Evolutionary conservation across 495 filamentous ascomycete species (phyloP).

Genomic region (Aspergillus diversus): DNA sequence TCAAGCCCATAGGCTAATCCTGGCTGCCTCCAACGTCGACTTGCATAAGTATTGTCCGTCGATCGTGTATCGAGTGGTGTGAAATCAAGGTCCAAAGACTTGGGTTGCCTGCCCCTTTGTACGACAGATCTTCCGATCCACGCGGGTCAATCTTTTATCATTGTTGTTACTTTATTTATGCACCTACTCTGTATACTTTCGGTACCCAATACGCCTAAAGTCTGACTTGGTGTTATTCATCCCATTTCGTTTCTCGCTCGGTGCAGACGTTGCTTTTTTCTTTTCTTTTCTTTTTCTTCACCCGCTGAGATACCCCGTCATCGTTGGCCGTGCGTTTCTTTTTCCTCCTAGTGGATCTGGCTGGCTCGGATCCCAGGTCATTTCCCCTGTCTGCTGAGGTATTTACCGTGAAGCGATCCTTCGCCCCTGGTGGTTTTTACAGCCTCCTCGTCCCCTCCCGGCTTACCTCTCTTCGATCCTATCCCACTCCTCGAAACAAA

Average conservation of each 20-base stretch:
- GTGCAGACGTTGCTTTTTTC: slow-evolving; percentile 18
- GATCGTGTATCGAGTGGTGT: slow-evolving; percentile 34
- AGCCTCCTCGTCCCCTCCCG: slow-evolving; percentile 4
- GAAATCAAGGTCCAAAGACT: slow-evolving; percentile 22
- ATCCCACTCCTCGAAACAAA: slow-evolving; percentile 9
- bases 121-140: slow-evolving; percentile 26
- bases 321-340: slow-evolving; percentile 23
- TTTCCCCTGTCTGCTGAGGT: slow-evolving; percentile 9
- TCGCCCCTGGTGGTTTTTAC: background rate
- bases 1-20: slow-evolving; percentile 37
- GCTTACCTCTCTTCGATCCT: background rate
- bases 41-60: slow-evolving; percentile 47
- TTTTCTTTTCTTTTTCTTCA: slow-evolving; percentile 15
- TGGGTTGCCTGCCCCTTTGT: slow-evolving; percentile 15
- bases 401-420: slow-evolving; percentile 1
- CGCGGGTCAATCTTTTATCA: slow-evolving; percentile 18
- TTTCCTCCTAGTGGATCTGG: slow-evolving; percentile 29
- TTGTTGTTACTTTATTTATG: slow-evolving; percentile 11
- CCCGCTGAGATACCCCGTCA: slow-evolving; percentile 26
- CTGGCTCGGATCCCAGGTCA: slow-evolving; percentile 28
- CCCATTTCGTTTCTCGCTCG: slow-evolving; percentile 13
- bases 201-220: slow-evolving; percentile 17
- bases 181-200: slow-evolving; percentile 15
- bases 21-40: slow-evolving; percentile 31
- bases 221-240: slow-evolving; percentile 22